Evolutionary conservation across 192 early-diverging fungal species (phyloP).

Genomic region (Lobosporangium transversale): DNA sequence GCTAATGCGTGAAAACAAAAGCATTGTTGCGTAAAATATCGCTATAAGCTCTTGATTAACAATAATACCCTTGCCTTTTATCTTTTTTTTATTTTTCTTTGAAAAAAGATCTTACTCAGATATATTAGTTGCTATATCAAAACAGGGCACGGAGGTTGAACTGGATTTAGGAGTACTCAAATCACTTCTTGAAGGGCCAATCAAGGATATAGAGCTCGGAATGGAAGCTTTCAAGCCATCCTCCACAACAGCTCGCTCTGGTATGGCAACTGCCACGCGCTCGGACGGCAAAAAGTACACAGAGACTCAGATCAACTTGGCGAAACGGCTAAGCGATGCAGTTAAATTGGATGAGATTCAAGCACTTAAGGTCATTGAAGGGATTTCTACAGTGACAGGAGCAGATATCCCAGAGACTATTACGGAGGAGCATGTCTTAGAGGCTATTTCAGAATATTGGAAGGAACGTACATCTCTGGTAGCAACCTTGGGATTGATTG

Average conservation of each 20-base stretch:
- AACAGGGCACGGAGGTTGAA: constrained; percentile 19
- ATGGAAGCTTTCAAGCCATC: constrained; percentile 51
- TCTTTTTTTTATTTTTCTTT: too few species aligned
- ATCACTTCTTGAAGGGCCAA: constrained; percentile 38
- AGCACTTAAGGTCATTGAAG: constrained; percentile 28
- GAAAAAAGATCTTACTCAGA: constrained; percentile 27
- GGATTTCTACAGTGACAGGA: constrained; percentile 11
- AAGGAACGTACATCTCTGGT: constrained; percentile 32
- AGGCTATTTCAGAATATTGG: constrained; percentile 29
- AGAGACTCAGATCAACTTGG: constrained; percentile 49
- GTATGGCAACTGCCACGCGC: constrained; percentile 35
- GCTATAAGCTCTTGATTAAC: too few species aligned
- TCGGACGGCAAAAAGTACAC: constrained; percentile 47
- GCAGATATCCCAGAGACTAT: constrained; percentile 26
- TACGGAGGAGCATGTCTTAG: constrained; percentile 18
- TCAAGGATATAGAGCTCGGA: constrained; percentile 38
- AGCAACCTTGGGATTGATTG: constrained; percentile 22
- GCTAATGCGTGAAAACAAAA: too few species aligned
- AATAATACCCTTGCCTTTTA: background rate
- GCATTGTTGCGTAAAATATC: too few species aligned
- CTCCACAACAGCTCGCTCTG: constrained; percentile 36
- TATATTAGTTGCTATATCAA: constrained; percentile 16
- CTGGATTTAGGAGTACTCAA: constrained; percentile 22
- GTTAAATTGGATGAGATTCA: constrained; percentile 56
- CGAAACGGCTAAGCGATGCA: constrained; percentile 49